Conservation (phyloP, 2,329 filamentous ascomycete genomes). For the Trichoderma endophyticum region DNA sequence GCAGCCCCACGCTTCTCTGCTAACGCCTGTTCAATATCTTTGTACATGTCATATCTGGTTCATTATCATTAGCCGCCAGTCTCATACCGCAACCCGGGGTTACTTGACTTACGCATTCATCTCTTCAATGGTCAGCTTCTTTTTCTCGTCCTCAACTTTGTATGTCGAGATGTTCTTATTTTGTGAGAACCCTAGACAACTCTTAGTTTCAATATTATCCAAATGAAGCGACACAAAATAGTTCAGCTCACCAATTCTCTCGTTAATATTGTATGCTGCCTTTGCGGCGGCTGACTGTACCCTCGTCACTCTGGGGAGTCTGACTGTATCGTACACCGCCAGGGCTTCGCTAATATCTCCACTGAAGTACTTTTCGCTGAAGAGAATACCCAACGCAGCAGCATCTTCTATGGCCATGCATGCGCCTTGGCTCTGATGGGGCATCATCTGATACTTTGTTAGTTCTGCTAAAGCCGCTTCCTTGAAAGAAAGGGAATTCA, state of each 20-base stretch:
- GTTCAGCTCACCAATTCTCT: conserved; percentile 50
- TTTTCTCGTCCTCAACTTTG: conserved; percentile 58
- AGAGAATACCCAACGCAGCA: conserved; percentile 60
- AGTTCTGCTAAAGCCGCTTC: background rate
- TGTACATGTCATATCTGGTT: conserved; percentile 56
- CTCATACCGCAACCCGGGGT: fast-evolving
- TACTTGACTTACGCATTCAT: conserved; percentile 57
- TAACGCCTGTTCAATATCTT: conserved; percentile 50
- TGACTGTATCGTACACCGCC: conserved; percentile 49
- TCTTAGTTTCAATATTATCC: background rate
- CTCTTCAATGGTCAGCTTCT: conserved; percentile 65
- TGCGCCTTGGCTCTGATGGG: conserved; percentile 66
- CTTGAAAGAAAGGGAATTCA: conserved; percentile 15
- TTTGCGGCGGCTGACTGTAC: conserved; percentile 57
- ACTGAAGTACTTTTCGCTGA: conserved; percentile 45
- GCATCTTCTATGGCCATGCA: conserved; percentile 68
- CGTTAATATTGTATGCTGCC: conserved; percentile 60
- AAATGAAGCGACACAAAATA: background rate
- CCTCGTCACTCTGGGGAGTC: conserved; percentile 52
- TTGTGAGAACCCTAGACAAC: conserved; percentile 53
- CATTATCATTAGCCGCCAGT: background rate
- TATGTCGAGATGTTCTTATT: conserved; percentile 57
- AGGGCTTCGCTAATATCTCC: conserved; percentile 49
- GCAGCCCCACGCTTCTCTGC: conserved; percentile 32
- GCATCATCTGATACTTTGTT: conserved; percentile 57